Percentiles rank a stretch among this genome's conserved stretches.
Evolutionary conservation across 2,329 filamentous ascomycete species (phyloP).

Genomic region (Xylaria sp.): DNA sequence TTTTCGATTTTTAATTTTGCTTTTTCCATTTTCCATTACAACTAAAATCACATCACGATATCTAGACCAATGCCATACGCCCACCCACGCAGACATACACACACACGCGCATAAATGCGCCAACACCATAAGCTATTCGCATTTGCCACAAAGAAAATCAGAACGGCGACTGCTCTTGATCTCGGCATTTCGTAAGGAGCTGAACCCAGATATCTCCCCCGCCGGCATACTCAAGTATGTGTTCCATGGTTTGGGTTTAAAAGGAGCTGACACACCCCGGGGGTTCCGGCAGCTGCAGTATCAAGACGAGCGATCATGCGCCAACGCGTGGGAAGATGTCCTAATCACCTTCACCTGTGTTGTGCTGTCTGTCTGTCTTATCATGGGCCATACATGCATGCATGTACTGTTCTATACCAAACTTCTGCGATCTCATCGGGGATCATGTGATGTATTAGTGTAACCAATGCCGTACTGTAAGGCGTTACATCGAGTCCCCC

Average conservation of each 20-base stretch:
- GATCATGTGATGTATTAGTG: constrained; percentile 17
- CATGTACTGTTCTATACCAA: no score
- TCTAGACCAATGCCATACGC: not conserved
- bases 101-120: not conserved
- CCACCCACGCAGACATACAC: not conserved
- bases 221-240: not conserved
- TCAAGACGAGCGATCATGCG: constrained; percentile 10
- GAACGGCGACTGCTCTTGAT: not conserved
- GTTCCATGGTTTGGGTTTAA: not conserved
- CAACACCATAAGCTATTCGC: not conserved
- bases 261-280: constrained; percentile 10
- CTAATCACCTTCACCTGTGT: not conserved
- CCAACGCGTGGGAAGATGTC: constrained; percentile 3
- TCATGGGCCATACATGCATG: not conserved
- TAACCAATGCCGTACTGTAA: constrained; percentile 4
- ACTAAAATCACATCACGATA: not conserved
- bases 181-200: not conserved
- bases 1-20: not conserved
- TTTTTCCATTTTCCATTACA: not conserved
- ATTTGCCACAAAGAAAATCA: not conserved
- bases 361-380: not conserved
- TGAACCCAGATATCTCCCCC: not conserved
- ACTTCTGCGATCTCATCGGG: not conserved
- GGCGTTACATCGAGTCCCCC: constrained; percentile 9
- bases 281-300: constrained; percentile 9